Evolutionary conservation across 192 early-diverging fungal genomes (phyloP).

Genomic region (Rhizophagus clarus): DNA sequence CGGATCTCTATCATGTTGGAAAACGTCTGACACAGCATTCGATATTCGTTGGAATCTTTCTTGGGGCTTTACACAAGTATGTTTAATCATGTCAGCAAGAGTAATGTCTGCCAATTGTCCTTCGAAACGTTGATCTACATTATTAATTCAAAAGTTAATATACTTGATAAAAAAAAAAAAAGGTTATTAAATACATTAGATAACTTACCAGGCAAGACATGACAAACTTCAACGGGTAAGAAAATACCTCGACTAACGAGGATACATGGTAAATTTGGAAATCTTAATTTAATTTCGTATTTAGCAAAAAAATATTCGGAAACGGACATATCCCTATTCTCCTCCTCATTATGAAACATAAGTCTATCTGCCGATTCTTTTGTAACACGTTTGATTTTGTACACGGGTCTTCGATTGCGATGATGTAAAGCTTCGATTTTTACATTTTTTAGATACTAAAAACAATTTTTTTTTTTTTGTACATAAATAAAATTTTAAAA

Average conservation of each 20-base stretch:
- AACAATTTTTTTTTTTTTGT: too few species aligned
- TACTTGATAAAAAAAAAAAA: not conserved
- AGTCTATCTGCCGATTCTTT: conserved; percentile 1
- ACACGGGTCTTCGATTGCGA: not conserved
- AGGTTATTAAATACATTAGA: not conserved
- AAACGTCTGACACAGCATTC: not conserved
- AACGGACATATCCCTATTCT: not conserved
- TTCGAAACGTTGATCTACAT: not conserved
- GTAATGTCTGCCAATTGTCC: not conserved
- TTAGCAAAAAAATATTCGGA: conserved; percentile 5
- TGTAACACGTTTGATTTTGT: not conserved
- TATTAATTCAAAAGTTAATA: not conserved
- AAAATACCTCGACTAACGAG: not conserved
- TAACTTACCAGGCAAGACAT: not conserved
- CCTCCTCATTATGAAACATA: not conserved
- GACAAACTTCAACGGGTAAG: not conserved
- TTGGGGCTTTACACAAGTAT: conserved; percentile 6
- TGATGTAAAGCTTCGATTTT: not conserved
- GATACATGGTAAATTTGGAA: conserved; percentile 8
- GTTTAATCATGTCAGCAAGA: conserved; percentile 5
- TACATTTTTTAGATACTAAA: not conserved
- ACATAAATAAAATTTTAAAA: too few species aligned
- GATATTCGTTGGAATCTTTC: conserved; percentile 8
- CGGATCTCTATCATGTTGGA: not conserved
- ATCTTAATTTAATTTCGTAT: not conserved